Base-by-base conservation (phyloP, 1,139 yeast species). In the Tardiomyces digboiensis region DNA sequence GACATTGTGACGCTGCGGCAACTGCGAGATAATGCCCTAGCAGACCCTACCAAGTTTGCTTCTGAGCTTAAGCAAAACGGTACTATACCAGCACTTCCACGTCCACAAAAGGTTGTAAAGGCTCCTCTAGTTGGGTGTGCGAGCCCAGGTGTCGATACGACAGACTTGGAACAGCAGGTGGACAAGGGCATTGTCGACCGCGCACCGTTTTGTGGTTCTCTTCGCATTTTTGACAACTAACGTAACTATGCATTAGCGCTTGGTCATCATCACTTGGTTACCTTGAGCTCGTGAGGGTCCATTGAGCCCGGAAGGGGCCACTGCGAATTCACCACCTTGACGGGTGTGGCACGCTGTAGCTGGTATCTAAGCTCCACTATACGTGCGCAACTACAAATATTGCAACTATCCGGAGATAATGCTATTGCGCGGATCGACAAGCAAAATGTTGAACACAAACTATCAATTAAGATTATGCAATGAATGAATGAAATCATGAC, bases 111-210 rank as follows among this genome's bases (percentile, higher is more conserved):
- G 20, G 46, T 58, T 19, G 55, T 54, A n/a, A 48, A 47, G 22
- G 56, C 58, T 10, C 62, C 62, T 13, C 41, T 48, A 2, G 46
- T 58, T 6, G 52, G 55, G 21, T 57, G 60, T 60, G 41, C 46
- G 19, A 51, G 52, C 41, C 58, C 58, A 41, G 57, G 58, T 10
- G 45, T 55, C 19, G 39, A 41, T 16, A 41, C 39, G 14, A 19
- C 26, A 39, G 39, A 33, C 29, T 39, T 22, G 10, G 21, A 29
- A 21, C 29, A 10, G n/a, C 39, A 19, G n/a, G 4, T 8, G 10
- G 19, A 36, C 33, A 16, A 19, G 29, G 26, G 42, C 19, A 8
- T 36, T 42, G 21, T 40, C 36, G 37, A 42, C 36, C 38, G 16
- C 42, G 7, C 36, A 23, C 21, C 46, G 21, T 45, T 44, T 40